Conservation (phyloP, 2,329 filamentous ascomycete species). For the Pestalotiopsis sp. region DNA sequence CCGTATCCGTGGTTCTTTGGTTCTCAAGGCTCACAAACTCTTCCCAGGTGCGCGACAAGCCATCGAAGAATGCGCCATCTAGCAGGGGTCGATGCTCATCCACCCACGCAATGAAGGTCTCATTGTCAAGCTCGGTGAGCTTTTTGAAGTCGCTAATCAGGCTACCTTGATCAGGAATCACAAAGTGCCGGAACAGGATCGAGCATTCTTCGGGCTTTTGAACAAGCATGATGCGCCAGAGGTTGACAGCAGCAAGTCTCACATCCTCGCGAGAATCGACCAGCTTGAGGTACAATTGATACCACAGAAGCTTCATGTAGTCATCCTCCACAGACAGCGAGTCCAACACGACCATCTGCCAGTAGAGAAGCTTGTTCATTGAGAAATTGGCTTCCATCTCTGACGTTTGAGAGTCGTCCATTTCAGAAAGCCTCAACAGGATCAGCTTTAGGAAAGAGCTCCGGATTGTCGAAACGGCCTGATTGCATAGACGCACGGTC, state of each 20-base stretch:
- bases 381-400: constrained; percentile 69
- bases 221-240: constrained; percentile 91
- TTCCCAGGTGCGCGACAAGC: constrained; percentile 83
- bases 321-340: constrained; percentile 79
- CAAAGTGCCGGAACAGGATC: constrained; percentile 71
- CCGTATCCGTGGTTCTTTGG: constrained; percentile 74
- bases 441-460: constrained; percentile 78
- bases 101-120: constrained; percentile 85
- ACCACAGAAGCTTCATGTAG: constrained; percentile 85
- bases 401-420: constrained; percentile 66
- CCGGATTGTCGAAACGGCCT: constrained; percentile 77
- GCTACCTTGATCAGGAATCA: constrained; percentile 69
- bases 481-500: constrained; percentile 86
- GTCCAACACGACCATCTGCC: constrained; percentile 88
- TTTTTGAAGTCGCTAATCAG: constrained; percentile 79
- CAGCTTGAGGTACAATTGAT: constrained; percentile 88
- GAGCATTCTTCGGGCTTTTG: constrained; percentile 87
- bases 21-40: constrained; percentile 86
- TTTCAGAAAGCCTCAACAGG: constrained; percentile 80
- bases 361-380: constrained; percentile 87
- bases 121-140: constrained; percentile 85
- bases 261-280: constrained; percentile 70
- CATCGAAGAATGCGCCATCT: constrained; percentile 80
- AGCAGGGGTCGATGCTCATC: constrained; percentile 79
- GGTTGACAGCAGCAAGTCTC: constrained; percentile 75